phyloP scores from a whole-genome alignment of 2,329 filamentous ascomycete genomes.

The Trichoderma oligosporum region DNA sequence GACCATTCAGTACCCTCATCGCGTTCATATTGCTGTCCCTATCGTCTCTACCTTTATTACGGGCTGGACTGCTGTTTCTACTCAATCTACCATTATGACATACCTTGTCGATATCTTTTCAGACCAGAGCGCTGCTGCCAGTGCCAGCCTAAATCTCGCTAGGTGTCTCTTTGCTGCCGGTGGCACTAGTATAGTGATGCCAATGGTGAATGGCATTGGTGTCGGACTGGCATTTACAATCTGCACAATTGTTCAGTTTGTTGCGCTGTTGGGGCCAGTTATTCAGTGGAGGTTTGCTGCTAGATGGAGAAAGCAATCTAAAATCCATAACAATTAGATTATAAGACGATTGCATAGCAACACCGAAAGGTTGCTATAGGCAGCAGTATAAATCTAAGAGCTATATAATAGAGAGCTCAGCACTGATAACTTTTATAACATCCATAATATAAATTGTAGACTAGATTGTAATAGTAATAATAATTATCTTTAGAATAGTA shows the following conservation, averaged over 20 bases:
- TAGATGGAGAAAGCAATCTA: conserved; percentile 3
- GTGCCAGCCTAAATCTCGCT: conserved; percentile 54
- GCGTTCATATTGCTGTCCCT: conserved; percentile 43
- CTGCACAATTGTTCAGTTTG: conserved; percentile 40
- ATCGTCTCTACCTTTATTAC: conserved; percentile 46
- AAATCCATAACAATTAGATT: background rate
- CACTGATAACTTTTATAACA: no score
- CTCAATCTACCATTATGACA: conserved; percentile 50
- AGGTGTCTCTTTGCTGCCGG: conserved; percentile 53
- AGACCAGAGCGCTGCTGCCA: conserved; percentile 49
- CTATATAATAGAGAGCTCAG: no score
- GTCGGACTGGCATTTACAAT: conserved; percentile 50
- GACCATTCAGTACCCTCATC: conserved; percentile 48
- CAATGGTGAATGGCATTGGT: conserved; percentile 50
- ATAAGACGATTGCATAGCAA: no score
- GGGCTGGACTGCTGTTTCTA: conserved; percentile 49
- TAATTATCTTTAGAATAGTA: no score
- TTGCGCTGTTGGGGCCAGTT: conserved; percentile 36
- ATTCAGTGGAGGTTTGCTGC: conserved; percentile 10
- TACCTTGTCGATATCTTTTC: conserved; percentile 56
- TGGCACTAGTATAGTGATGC: conserved; percentile 48
- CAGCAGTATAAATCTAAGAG: no score
- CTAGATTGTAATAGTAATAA: no score
- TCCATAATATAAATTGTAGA: no score
- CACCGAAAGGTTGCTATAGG: no score